These are phyloP conservation scores for Tolypocladium pustulatum DNA, from an alignment of 2,329 filamentous ascomycete genomes.

Conservation along the genomic window DNA sequence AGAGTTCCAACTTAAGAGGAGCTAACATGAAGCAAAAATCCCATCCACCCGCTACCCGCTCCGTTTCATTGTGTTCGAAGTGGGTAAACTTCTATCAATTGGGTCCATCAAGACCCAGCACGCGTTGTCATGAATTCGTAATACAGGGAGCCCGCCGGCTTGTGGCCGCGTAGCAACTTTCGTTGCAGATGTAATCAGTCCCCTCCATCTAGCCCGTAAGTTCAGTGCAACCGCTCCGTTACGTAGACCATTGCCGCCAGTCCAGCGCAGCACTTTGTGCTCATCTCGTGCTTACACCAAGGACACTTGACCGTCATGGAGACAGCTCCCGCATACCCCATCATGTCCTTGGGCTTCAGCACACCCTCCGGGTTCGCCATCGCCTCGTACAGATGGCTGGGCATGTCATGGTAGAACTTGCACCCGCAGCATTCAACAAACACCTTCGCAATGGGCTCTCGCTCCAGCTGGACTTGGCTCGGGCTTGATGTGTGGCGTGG, in stretches of 20 bases:
- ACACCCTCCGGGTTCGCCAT: conserved; percentile 50
- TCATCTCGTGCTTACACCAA: conserved; percentile 66
- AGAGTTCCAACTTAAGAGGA: not conserved
- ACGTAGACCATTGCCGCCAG: conserved; percentile 58
- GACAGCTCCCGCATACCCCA: conserved; percentile 44
- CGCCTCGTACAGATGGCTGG: conserved; percentile 51
- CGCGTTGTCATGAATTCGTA: not conserved
- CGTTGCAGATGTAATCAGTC: not conserved
- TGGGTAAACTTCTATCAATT: not conserved
- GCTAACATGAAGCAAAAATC: not conserved
- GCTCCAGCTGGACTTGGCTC: conserved; percentile 3
- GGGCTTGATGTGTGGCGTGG: conserved; percentile 4
- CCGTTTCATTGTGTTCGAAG: not conserved
- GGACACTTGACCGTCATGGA: conserved; percentile 57
- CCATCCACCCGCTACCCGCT: not conserved
- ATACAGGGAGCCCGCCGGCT: not conserved
- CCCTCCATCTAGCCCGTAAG: not conserved
- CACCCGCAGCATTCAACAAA: conserved; percentile 56
- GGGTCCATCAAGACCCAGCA: not conserved
- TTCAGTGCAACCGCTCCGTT: conserved; percentile 49
- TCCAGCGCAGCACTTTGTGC: conserved; percentile 55
- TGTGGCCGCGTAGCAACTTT: not conserved
- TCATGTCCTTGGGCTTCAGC: conserved; percentile 34
- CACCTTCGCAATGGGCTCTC: conserved; percentile 46
- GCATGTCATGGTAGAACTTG: conserved; percentile 56